These are phyloP conservation scores for Debaryomyces prosopidis DNA, from an alignment of 805 yeast species.

Conservation along the genomic window DNA sequence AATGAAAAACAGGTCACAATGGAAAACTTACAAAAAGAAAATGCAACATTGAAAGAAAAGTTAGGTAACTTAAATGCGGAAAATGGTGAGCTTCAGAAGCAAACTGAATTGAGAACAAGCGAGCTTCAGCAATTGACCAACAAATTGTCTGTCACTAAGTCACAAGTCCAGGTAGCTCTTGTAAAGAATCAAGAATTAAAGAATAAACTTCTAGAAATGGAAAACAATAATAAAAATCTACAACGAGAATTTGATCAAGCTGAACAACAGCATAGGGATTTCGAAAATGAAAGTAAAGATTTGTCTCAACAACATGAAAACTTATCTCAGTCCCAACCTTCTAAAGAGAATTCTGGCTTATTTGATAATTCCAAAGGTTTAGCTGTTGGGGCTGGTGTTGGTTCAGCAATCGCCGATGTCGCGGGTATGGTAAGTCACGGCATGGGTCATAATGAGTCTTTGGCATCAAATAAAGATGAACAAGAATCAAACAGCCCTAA, in stretches of 20 bases:
- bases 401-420: slow-evolving; percentile 11
- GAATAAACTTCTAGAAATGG: slow-evolving; percentile 25
- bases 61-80: slow-evolving; percentile 68
- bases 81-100: slow-evolving; percentile 56
- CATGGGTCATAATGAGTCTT: no score
- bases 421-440: background rate
- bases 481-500: background rate
- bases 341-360: slow-evolving; percentile 1
- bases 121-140: slow-evolving; percentile 65
- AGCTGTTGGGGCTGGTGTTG: slow-evolving; percentile 20
- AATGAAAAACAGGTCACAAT: slow-evolving; percentile 59
- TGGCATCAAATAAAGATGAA: background rate
- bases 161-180: slow-evolving; percentile 69
- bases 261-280: slow-evolving; percentile 12
- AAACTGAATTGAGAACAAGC: slow-evolving; percentile 50
- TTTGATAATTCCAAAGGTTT: slow-evolving; percentile 4
- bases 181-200: slow-evolving; percentile 43
- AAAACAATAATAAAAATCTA: slow-evolving; percentile 20
- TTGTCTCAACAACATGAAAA: slow-evolving; percentile 15
- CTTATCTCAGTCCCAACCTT: slow-evolving; percentile 3
- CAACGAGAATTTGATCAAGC: slow-evolving; percentile 21
- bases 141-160: slow-evolving; percentile 61
- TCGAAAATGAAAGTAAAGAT: background rate
- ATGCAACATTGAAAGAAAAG: slow-evolving; percentile 64
- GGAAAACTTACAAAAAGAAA: slow-evolving; percentile 69